Evolutionary conservation across 148 eudicot species (phyloP), one percentile per base, ranked within the genome.

Genomic region (Rhododendron henanense): DNA sequence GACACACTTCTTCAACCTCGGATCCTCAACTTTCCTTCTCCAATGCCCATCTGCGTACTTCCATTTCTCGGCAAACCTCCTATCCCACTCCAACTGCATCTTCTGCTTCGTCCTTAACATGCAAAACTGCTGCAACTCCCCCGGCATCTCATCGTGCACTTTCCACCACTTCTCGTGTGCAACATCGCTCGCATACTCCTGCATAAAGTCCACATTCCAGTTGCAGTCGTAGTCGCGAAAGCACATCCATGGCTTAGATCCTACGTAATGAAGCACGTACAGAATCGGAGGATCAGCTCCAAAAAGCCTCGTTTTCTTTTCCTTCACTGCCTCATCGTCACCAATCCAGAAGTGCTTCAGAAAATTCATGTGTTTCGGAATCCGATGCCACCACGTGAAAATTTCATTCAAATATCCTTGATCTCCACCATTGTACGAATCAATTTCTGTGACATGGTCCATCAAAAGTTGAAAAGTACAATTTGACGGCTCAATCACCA

Each of bases 341-440:
- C 96, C 98, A 1, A 87, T 53, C 98, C 98, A 95, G 82, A 95
- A 89, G 78, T 94, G 87, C 84, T 95, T 95, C 69, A 94, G 65
- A 85, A 94, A 95, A 87, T 95, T 95, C 91, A 95, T 91, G 53
- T 93, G 94, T 76, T 90, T 90, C 1, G 96, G 95, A 5, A 95
- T 92, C 84, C 98, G 87, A 74, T 95, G 98, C 98, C 98, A 95
- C 98, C 96, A 94, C 0, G 95, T 95, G 79, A 95, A 95, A 1
- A 95, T 89, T 86, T 95, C 98, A 18, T 95, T 95, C 78, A 95
- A 85, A 87, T 95, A 95, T 3, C 98, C 98, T 77, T 95, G 98
- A 65, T 95, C 98, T 14, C 98, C 98, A 16, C 98, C 98, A 81
- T 95, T 95, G 55, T 95, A 95, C 14, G 98, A 95, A 25, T 94